These are phyloP conservation scores for Psilocybe azurescens DNA, from an alignment of 768 basidiomycete genomes.

Conservation along the genomic window DNA sequence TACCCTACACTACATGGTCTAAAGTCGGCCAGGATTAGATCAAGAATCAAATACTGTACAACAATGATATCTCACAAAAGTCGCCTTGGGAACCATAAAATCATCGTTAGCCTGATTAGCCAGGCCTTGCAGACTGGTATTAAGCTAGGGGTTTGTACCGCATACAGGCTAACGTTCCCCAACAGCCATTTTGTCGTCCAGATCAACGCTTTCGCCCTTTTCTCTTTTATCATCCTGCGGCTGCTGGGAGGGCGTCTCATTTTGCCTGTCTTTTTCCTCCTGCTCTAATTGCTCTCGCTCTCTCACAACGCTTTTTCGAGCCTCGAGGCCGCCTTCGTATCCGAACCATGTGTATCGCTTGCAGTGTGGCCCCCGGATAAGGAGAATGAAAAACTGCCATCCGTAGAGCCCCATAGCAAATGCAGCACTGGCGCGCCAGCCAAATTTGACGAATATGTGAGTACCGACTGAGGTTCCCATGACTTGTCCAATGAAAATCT, in stretches of 20 bases:
- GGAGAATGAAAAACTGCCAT: constrained; percentile 59
- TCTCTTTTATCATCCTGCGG: neutral
- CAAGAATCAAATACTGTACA: too few species aligned
- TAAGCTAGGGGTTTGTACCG: too few species aligned
- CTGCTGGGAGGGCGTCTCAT: neutral
- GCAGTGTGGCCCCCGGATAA: constrained; percentile 73
- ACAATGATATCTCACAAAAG: too few species aligned
- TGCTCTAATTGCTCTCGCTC: neutral
- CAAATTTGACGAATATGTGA: constrained; percentile 66
- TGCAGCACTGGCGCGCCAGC: constrained; percentile 72
- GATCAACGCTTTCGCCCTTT: neutral
- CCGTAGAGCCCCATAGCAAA: constrained; percentile 65
- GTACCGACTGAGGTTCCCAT: constrained; percentile 82
- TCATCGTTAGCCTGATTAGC: too few species aligned
- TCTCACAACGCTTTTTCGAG: constrained; percentile 36
- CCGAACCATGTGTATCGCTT: constrained; percentile 65
- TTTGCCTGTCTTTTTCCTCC: neutral
- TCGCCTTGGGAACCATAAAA: too few species aligned
- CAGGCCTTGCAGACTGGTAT: too few species aligned
- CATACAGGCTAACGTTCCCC: too few species aligned
- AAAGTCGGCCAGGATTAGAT: too few species aligned
- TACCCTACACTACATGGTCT: too few species aligned
- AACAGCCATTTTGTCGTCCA: too few species aligned
- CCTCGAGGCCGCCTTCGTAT: constrained; percentile 60
- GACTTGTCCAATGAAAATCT: constrained; percentile 82